These are phyloP conservation scores for Yamadazyma laniorum DNA, from an alignment of 805 yeast species.

Conservation along the genomic window DNA sequence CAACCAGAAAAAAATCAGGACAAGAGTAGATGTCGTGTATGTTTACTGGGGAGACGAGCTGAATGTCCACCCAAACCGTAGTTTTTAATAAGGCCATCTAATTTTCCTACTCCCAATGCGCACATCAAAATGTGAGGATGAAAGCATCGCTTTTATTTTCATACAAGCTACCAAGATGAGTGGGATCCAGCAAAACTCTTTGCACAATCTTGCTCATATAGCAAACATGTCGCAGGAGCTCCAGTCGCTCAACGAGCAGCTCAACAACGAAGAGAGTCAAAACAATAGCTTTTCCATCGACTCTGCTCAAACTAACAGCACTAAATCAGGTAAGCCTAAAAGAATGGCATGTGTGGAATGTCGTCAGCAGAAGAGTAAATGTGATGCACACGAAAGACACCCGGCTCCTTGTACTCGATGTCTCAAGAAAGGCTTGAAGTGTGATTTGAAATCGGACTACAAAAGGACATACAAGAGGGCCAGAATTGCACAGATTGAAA, in stretches of 20 bases:
- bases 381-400: constrained; percentile 76
- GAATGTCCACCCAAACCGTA: too few species aligned
- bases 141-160: background rate
- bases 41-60: too few species aligned
- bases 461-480: constrained; percentile 90
- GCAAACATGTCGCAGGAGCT: constrained; percentile 46
- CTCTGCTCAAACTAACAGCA: background rate
- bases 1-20: too few species aligned
- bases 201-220: constrained; percentile 41
- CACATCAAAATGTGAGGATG: too few species aligned
- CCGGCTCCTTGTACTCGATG: constrained; percentile 87
- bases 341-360: constrained; percentile 93
- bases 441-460: constrained; percentile 76
- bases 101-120: too few species aligned
- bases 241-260: constrained; percentile 27
- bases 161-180: constrained; percentile 2
- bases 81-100: too few species aligned
- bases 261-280: constrained; percentile 13
- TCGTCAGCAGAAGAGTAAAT: constrained; percentile 89
- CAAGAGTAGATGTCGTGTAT: too few species aligned
- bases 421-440: constrained; percentile 60
- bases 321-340: constrained; percentile 32
- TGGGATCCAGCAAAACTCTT: constrained; percentile 21
- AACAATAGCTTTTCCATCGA: background rate
- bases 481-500: constrained; percentile 77